Percentiles rank a stretch among this genome's conserved stretches.
Conservation (phyloP, 768 basidiomycete species). For the Suillus subaureus region DNA sequence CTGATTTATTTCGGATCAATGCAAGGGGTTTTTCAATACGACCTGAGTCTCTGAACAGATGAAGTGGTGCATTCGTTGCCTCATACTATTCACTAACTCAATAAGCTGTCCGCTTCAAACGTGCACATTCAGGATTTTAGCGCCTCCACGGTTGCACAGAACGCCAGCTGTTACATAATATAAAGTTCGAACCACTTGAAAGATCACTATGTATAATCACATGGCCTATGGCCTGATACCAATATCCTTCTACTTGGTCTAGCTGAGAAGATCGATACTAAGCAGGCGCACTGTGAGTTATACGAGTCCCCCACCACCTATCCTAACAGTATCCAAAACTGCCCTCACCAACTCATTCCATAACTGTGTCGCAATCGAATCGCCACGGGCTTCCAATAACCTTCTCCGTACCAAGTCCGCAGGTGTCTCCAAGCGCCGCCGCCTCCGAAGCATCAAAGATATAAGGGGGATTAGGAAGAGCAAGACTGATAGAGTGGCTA, state of each 20-base stretch:
- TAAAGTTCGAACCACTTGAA: neutral
- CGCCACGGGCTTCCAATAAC: constrained; percentile 44
- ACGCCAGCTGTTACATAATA: neutral
- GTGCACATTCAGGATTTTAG: neutral
- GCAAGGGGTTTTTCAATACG: neutral
- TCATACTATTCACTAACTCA: constrained; percentile 3
- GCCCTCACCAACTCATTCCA: constrained; percentile 57
- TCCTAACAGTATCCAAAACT: constrained; percentile 66
- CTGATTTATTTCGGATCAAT: no score
- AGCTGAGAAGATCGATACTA: neutral
- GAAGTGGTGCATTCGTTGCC: neutral
- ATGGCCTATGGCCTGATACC: neutral
- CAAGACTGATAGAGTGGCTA: constrained; percentile 47
- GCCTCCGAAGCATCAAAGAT: constrained; percentile 53
- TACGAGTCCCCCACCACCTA: constrained; percentile 78
- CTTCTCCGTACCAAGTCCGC: constrained; percentile 61
- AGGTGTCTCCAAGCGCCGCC: constrained; percentile 39
- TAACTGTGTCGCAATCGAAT: constrained; percentile 39
- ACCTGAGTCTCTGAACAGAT: neutral
- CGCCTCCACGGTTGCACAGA: neutral
- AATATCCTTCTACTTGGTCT: neutral
- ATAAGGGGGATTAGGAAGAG: constrained; percentile 45
- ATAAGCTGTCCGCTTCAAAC: neutral
- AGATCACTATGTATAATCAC: neutral
- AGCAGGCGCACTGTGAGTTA: constrained; percentile 28